Conservation (phyloP, 306 rosid species). For the Corylus heterophylla region DNA sequence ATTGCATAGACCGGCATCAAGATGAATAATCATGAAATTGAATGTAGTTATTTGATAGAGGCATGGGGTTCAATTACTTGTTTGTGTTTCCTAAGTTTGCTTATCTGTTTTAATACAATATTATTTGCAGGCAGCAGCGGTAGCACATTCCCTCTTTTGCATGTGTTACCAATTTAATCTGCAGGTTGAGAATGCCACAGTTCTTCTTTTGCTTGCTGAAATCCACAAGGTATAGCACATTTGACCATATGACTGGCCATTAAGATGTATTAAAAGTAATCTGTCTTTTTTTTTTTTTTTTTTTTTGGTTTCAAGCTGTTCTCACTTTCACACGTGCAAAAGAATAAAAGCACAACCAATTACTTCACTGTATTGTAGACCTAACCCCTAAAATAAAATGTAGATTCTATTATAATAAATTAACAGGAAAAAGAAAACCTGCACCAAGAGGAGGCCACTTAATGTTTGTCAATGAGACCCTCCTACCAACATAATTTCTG, state of each 20-base stretch:
- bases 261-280: slow-evolving; percentile 2
- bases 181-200: slow-evolving; percentile 91
- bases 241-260: slow-evolving; percentile 11
- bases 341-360: neutral
- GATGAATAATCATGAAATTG: neutral
- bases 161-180: slow-evolving; percentile 91
- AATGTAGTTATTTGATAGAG: neutral
- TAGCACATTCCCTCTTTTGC: slow-evolving; percentile 95
- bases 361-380: neutral
- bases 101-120: slow-evolving; percentile 14
- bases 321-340: neutral
- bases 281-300: neutral
- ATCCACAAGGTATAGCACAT: slow-evolving; percentile 75
- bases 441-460: neutral
- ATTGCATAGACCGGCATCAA: neutral
- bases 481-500: neutral
- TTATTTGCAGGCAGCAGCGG: slow-evolving; percentile 75
- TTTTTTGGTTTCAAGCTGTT: neutral
- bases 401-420: neutral
- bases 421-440: neutral
- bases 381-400: neutral
- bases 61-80: neutral
- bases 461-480: slow-evolving; percentile 3
- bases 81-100: slow-evolving; percentile 16
- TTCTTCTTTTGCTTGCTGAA: slow-evolving; percentile 95